Percentiles rank a stretch among this genome's conserved stretches.
Conservation (phyloP, 495 filamentous ascomycete species). For the Xylaria nigripes region DNA sequence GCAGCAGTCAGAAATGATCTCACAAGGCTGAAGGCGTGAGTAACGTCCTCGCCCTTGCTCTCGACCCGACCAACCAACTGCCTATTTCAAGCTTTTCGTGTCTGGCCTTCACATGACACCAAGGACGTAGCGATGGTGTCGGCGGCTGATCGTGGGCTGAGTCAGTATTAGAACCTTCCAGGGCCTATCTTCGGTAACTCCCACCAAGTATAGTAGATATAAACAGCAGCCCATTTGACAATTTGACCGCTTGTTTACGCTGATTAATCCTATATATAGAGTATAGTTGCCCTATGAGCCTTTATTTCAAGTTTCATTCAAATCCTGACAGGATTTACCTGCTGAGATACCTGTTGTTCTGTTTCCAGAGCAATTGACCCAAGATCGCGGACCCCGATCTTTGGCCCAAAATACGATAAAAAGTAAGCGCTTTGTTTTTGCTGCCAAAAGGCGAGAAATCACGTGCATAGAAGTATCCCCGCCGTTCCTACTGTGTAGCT, state of each 20-base stretch:
- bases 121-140: neutral
- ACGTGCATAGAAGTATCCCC: slow-evolving; percentile 3
- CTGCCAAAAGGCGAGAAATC: neutral
- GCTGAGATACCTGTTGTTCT: too few relatives aligned
- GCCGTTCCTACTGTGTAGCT: slow-evolving; percentile 3
- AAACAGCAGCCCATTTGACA: neutral
- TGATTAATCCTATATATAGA: too few relatives aligned
- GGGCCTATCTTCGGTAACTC: neutral
- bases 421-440: too few relatives aligned
- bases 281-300: too few relatives aligned
- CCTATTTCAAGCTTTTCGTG: neutral
- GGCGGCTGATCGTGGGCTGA: neutral
- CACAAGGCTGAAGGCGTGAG: neutral
- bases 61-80: neutral
- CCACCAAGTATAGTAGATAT: too few relatives aligned
- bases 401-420: too few relatives aligned
- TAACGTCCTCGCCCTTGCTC: too few relatives aligned
- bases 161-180: neutral
- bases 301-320: too few relatives aligned
- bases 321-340: too few relatives aligned
- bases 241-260: neutral
- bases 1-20: neutral
- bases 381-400: too few relatives aligned
- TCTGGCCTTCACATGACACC: neutral
- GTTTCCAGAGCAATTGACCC: too few relatives aligned